Evolutionary conservation across 1,284 basidiomycete species (phyloP).

Genomic region (Leucoagaricus sp.): DNA sequence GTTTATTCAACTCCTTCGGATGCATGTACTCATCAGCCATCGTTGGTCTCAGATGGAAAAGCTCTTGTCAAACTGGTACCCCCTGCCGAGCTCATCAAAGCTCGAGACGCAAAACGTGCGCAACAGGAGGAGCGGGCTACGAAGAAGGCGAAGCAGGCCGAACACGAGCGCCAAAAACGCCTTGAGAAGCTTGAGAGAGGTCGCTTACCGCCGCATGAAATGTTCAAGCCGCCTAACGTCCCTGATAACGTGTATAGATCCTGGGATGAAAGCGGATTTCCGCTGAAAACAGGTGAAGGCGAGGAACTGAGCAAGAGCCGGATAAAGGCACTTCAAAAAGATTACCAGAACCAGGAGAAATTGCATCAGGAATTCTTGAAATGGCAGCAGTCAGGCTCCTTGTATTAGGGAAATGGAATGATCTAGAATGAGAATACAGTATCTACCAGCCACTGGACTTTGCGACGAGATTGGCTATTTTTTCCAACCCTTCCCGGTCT

Average conservation of each 20-base stretch:
- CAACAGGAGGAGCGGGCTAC: conserved; percentile 75
- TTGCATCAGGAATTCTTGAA: conserved; percentile 75
- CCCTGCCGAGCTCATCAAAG: conserved; percentile 80
- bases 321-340: conserved; percentile 82
- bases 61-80: conserved; percentile 94
- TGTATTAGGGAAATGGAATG: background rate
- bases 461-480: conserved; percentile 63
- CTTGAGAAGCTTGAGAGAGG: conserved; percentile 88
- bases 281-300: conserved; percentile 82
- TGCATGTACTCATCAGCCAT: conserved; percentile 10
- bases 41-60: conserved; percentile 68
- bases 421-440: conserved; percentile 9
- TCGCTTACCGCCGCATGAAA: conserved; percentile 68
- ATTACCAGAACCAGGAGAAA: conserved; percentile 77
- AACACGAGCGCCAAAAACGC: conserved; percentile 77
- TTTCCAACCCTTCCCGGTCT: conserved; percentile 73
- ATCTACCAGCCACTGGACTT: conserved; percentile 38
- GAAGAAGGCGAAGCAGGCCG: conserved; percentile 77
- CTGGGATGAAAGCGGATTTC: conserved; percentile 88
- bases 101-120: conserved; percentile 89
- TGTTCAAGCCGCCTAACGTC: conserved; percentile 87
- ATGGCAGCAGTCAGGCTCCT: conserved; percentile 45
- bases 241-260: conserved; percentile 67
- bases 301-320: conserved; percentile 85
- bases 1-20: conserved; percentile 16